Base-by-base conservation (phyloP, 108 stramenopile genomes). In the Fistulifera pelliculosa region DNA sequence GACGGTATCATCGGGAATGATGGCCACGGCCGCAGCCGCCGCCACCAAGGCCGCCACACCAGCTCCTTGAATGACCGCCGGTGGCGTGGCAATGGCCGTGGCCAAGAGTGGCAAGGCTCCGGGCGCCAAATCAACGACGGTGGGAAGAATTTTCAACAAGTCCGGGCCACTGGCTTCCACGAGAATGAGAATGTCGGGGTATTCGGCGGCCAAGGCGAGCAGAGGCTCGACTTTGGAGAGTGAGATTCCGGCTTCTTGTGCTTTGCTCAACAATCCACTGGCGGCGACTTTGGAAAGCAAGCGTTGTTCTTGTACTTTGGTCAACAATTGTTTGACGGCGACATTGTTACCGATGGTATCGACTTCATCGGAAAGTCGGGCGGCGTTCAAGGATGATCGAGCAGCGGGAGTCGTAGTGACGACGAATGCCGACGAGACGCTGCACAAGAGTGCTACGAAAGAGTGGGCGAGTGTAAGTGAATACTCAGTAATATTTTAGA, bases 161-260 rank as follows among this genome's bases (percentile, higher is more conserved):
- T 92, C 90, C 13, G 90, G 90, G 52, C 80, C 81, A 47, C 84
- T 77, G 25, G 90, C 80, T 75, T 92, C 90, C 19, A 85, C 77
- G 49, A 92, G 70, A 56, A 92, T 63, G 22, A 92, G 60, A 22
- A 92, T 65, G 58, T 87, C 86, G 49, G 79, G 62, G 62, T 88
- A 76, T 10, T 70, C 61, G 25, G 84, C 77, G 21, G 86, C 90
- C 22, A 77, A 49, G 0, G 64, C 69, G 24, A 92, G 70, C 35
- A 92, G 70, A n/a, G 84, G 84, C 53, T 92, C 90, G 56, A 92
- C 69, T 57, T 81, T 86, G 64, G 77, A 64, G 27, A 87, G 82
- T 38, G 81, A 72, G 41, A 92, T 70, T 48, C 90, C 90, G 10
- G 84, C 81, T 24, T 59, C 64, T 25, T 83, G 75, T 26, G 90